Conservation (phyloP, 192 early-diverging fungal genomes). For the Coemansia sp. region DNA sequence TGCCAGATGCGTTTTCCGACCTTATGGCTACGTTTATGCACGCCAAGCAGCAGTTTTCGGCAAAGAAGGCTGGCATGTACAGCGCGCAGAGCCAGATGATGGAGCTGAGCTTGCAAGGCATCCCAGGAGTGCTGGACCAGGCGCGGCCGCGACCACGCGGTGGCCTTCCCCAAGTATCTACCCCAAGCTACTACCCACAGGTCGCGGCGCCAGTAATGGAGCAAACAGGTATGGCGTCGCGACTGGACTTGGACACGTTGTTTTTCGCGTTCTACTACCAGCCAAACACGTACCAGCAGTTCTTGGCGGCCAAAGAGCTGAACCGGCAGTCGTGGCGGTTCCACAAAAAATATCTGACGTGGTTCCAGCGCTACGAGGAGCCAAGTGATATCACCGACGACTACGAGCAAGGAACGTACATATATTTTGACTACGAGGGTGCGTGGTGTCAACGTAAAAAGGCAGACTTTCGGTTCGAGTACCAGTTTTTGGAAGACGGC, state of each 20-base stretch:
- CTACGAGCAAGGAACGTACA: constrained; percentile 97
- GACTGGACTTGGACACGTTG: constrained; percentile 90
- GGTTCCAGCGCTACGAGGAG: constrained; percentile 99
- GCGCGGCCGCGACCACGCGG: constrained; percentile 65
- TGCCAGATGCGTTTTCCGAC: constrained; percentile 68
- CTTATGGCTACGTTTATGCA: constrained; percentile 67
- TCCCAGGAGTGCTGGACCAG: constrained; percentile 81
- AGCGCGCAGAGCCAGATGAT: constrained; percentile 67
- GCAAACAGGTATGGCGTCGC: constrained; percentile 81
- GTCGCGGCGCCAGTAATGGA: constrained; percentile 79
- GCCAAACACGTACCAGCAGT: constrained; percentile 96
- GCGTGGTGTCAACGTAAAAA: constrained; percentile 97
- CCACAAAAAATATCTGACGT: constrained; percentile 97
- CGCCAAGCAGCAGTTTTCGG: constrained; percentile 59
- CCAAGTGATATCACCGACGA: constrained; percentile 94
- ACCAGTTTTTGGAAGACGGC: constrained; percentile 83
- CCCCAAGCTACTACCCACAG: constrained; percentile 93
- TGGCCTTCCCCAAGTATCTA: constrained; percentile 52
- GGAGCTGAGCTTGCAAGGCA: constrained; percentile 77
- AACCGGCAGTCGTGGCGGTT: constrained; percentile 98
- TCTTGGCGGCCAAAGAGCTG: constrained; percentile 90
- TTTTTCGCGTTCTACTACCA: constrained; percentile 99
- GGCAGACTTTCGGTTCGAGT: constrained; percentile 94
- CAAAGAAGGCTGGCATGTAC: constrained; percentile 16
- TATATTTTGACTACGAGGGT: constrained; percentile 98